Evolutionary conservation across 2,329 filamentous ascomycete species (phyloP).

Genomic region (Colletotrichum cuscutae): DNA sequence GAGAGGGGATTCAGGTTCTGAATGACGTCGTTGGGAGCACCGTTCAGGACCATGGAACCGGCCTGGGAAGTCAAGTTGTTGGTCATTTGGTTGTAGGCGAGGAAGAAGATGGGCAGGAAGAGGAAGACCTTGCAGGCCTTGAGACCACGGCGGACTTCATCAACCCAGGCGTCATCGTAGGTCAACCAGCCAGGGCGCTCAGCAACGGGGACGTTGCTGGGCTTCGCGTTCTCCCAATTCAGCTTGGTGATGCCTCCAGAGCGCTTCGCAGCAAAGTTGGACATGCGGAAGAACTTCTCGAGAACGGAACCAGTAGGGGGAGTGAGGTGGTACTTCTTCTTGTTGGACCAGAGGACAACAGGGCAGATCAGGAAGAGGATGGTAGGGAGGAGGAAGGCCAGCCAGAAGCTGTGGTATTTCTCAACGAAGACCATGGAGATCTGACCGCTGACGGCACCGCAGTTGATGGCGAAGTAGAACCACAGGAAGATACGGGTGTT

Average conservation of each 20-base stretch:
- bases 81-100: constrained; percentile 69
- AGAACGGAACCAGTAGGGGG: constrained; percentile 80
- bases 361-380: constrained; percentile 72
- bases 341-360: constrained; percentile 68
- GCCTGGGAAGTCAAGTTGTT: constrained; percentile 73
- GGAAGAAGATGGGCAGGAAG: constrained; percentile 74
- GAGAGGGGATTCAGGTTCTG: constrained; percentile 81
- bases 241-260: constrained; percentile 71
- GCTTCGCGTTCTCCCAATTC: constrained; percentile 76
- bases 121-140: constrained; percentile 77
- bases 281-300: constrained; percentile 72
- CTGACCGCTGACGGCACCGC: constrained; percentile 70
- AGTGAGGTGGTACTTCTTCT: constrained; percentile 68
- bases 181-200: constrained; percentile 79
- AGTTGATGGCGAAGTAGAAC: constrained; percentile 68
- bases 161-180: constrained; percentile 86
- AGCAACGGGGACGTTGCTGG: constrained; percentile 66
- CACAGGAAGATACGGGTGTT: constrained; percentile 76
- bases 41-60: constrained; percentile 72
- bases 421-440: constrained; percentile 78
- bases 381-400: constrained; percentile 75
- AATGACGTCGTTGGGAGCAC: constrained; percentile 82
- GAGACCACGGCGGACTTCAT: constrained; percentile 78
- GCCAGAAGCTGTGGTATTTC: constrained; percentile 81
- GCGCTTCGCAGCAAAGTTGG: constrained; percentile 70